These are phyloP conservation scores for Smallanthus sonchifolius DNA, from an alignment of 129 eudicot genomes.

Conservation along the genomic window DNA sequence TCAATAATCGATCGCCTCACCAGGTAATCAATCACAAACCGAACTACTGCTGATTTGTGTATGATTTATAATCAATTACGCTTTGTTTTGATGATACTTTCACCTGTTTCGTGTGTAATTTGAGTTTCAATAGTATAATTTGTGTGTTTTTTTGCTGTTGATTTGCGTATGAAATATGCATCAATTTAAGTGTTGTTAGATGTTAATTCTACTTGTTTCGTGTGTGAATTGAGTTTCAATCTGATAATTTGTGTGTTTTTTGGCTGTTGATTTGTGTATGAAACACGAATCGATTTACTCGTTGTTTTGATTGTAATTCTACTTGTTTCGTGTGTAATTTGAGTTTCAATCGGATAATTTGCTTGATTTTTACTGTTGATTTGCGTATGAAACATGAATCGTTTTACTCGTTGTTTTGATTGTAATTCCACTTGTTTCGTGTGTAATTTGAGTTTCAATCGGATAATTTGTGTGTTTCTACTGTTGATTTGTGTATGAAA, in stretches of 20 bases:
- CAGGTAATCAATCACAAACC: constrained; percentile 14
- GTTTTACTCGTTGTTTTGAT: not conserved
- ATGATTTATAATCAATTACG: not conserved
- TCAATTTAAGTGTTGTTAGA: not conserved
- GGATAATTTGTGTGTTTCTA: not conserved
- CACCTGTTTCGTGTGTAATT: constrained; percentile 3
- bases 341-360: no score
- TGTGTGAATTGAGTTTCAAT: not conserved
- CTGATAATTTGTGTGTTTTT: not conserved
- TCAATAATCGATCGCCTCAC: constrained; percentile 7
- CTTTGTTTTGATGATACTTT: not conserved
- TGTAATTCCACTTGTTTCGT: not conserved
- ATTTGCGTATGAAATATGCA: not conserved
- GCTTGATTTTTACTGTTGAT: not conserved
- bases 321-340: not conserved
- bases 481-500: not conserved
- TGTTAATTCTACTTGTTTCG: not conserved
- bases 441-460: not conserved
- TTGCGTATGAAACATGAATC: not conserved
- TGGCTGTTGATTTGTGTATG: not conserved
- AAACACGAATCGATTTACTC: not conserved
- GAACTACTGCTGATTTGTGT: not conserved
- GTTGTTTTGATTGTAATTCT: not conserved
- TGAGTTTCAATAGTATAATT: not conserved
- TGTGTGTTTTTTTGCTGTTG: not conserved